Evolutionary conservation across 495 filamentous ascomycete species (phyloP), one percentile per base, ranked within the genome.

Genomic region (Lasiosphaeriaceae sp.): DNA sequence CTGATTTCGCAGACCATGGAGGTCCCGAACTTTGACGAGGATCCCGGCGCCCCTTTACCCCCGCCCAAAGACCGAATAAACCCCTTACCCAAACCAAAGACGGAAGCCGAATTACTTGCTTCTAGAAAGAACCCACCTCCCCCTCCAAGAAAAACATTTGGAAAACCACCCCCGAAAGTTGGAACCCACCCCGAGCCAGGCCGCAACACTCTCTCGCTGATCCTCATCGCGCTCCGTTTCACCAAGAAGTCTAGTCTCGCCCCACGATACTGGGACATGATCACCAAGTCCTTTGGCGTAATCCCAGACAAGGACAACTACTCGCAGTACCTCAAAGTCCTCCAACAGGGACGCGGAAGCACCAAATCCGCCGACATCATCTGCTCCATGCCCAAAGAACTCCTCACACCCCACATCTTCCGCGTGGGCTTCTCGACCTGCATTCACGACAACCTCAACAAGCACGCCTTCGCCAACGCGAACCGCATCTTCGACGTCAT

Each of bases 1-100:
- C 71, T 98, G 21, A 69, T 92, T 14, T 76, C 90, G 50, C 88
- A 96, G 70, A 89, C 90, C 8, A 90, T 90, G 80, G 77, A 80
- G 26, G 79, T 93, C 56, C 83, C 86, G 14, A 67, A 74, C 19
- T 66, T 77, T 21, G 63, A 78, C 11, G 61, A 77, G 11, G 66
- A 47, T 26, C 34, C 26, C 16, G 34, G 34, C n/a, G 50, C 35
- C 7, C 41, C 48, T n/a, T 39, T 11, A 43, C n/a, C 45, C n/a
- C 47, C n/a, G 21, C 9, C 46, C 46, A 3, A 24, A 31, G 9
- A 3, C 50, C 22, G 37, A 52, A 21, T n/a, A n/a, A n/a, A n/a
- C n/a, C n/a, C 48, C 17, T 39, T 11, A 43, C 45, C n/a, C 47
- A 20, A 47, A 47, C 46, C 46, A 3, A 24, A 31, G 9, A 3